Conservation (phyloP, 140 eudicot species). For the Senecio squalidus region DNA sequence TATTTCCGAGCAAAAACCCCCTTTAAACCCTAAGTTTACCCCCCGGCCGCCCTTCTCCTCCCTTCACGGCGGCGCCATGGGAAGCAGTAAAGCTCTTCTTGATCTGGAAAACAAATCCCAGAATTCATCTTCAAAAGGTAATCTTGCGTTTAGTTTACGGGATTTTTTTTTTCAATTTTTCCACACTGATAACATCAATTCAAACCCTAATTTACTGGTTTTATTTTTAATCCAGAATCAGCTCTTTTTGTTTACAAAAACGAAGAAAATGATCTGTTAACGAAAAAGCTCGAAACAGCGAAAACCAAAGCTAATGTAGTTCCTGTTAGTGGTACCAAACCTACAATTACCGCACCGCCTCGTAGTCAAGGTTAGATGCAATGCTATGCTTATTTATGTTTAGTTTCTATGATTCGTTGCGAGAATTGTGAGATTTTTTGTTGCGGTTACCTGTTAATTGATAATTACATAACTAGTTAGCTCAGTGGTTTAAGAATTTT, state of each 20-base stretch:
- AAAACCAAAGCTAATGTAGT: constrained; percentile 24
- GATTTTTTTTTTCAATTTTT: no score
- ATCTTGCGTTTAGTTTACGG: no score
- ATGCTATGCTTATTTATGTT: neutral
- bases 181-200: neutral
- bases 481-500: no score
- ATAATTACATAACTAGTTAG: no score
- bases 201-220: neutral
- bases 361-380: constrained; percentile 41
- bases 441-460: neutral
- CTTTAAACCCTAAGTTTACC: no score
- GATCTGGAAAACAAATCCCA: constrained; percentile 19
- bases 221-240: constrained; percentile 28
- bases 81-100: constrained; percentile 35
- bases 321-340: constrained; percentile 32
- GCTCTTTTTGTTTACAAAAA: constrained; percentile 37
- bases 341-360: constrained; percentile 32
- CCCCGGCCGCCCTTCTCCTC: no score
- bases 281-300: constrained; percentile 24
- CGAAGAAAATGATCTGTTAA: constrained; percentile 16
- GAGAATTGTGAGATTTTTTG: neutral
- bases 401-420: neutral
- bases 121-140: constrained; percentile 32
- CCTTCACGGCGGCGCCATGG: constrained; percentile 4
- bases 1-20: no score